Conservation (phyloP, 2,329 filamentous ascomycete species). For the Venturia effusa region DNA sequence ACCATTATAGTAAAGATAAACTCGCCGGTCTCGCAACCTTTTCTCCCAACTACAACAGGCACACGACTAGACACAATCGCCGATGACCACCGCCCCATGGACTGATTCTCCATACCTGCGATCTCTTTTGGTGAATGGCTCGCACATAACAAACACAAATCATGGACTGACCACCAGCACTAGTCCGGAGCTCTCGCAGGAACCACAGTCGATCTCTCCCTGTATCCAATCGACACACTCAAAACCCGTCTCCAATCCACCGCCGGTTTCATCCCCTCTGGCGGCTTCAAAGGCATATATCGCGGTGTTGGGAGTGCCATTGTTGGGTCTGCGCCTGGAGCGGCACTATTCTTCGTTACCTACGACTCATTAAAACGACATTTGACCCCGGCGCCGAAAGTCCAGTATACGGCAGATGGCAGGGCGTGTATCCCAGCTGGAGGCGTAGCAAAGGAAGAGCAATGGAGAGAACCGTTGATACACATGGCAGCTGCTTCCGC, state of each 20-base stretch:
- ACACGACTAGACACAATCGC: not conserved
- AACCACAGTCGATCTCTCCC: conserved; percentile 89
- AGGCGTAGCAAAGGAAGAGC: conserved; percentile 11
- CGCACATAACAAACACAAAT: not conserved
- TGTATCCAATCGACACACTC: conserved; percentile 96
- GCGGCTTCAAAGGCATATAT: conserved; percentile 88
- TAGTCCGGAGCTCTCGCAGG: conserved; percentile 83
- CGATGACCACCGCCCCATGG: conserved; percentile 17
- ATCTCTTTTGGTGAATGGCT: conserved; percentile 31
- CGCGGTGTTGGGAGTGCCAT: conserved; percentile 81
- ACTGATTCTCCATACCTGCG: conserved; percentile 37
- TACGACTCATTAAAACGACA: conserved; percentile 60
- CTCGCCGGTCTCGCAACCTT: not conserved
- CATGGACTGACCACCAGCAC: not conserved
- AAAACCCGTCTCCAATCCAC: conserved; percentile 93
- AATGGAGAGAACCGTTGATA: conserved; percentile 22
- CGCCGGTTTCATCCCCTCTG: conserved; percentile 64
- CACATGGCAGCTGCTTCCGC: conserved; percentile 81
- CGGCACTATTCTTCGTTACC: conserved; percentile 94
- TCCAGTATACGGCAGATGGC: conserved; percentile 12
- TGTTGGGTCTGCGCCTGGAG: conserved; percentile 84
- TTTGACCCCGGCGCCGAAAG: conserved; percentile 7
- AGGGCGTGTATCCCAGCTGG: conserved; percentile 19
- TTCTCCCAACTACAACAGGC: not conserved
- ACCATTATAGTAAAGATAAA: not conserved